Evolutionary conservation across 352 stramenopile genomes (phyloP).

Genomic region (Globisporangium apiculatum): DNA sequence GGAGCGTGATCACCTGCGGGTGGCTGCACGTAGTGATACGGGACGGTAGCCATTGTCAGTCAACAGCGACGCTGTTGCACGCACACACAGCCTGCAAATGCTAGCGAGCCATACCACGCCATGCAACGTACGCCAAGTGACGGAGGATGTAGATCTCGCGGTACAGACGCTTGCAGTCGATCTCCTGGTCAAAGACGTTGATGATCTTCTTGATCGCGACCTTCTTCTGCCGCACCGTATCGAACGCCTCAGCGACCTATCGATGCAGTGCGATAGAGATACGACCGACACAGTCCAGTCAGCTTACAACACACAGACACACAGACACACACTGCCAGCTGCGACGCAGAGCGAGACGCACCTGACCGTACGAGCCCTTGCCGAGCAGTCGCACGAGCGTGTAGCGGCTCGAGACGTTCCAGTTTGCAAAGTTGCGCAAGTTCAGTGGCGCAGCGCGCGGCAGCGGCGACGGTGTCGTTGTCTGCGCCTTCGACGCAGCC

Average conservation of each 20-base stretch:
- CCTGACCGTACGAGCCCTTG: conserved; percentile 84
- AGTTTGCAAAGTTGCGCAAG: conserved; percentile 78
- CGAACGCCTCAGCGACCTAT: conserved; percentile 72
- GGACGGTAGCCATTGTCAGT: no score
- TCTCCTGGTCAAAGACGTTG: conserved; percentile 85
- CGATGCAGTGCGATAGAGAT: no score
- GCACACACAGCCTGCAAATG: not conserved
- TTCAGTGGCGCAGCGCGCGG: conserved; percentile 67
- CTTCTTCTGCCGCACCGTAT: conserved; percentile 71
- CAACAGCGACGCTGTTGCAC: no score
- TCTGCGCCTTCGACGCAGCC: conserved; percentile 24
- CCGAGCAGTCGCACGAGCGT: conserved; percentile 72
- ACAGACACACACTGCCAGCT: not conserved
- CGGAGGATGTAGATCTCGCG: conserved; percentile 86
- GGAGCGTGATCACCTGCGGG: conserved; percentile 72
- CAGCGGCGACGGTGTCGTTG: conserved; percentile 50
- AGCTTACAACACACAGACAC: no score
- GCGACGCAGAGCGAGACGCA: conserved; percentile 10
- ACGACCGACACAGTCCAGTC: no score
- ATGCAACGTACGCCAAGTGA: conserved; percentile 49
- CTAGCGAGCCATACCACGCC: not conserved
- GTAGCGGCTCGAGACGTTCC: conserved; percentile 75
- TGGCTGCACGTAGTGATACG: conserved; percentile 25
- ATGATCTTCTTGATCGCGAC: conserved; percentile 89
- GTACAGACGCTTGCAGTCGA: conserved; percentile 84